phyloP scores from a whole-genome alignment of 2,329 filamentous ascomycete genomes.

The Venturia pyrina region DNA sequence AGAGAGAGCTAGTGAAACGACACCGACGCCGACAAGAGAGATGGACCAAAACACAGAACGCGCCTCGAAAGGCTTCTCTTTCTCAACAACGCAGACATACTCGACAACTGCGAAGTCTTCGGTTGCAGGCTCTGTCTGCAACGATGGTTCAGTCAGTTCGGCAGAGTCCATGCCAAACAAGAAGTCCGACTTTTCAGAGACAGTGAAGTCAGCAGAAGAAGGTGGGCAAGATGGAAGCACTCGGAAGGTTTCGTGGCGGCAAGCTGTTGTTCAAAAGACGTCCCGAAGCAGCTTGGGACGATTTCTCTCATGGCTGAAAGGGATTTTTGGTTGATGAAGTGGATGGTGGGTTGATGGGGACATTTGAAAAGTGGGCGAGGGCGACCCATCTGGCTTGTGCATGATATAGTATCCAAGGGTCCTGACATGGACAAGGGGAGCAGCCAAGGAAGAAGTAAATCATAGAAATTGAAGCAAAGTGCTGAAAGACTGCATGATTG shows the following conservation, averaged over 20 bases:
- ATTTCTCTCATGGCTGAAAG: slow-evolving; percentile 2
- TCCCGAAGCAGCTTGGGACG: neutral
- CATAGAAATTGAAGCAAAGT: too few relatives aligned
- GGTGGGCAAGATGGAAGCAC: neutral
- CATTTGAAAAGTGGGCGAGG: too few relatives aligned
- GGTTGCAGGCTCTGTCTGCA: neutral
- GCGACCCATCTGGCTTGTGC: too few relatives aligned
- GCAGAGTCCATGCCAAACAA: neutral
- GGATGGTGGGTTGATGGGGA: neutral
- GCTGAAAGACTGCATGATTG: too few relatives aligned
- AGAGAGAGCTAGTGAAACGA: slow-evolving; percentile 8
- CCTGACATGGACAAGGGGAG: too few relatives aligned
- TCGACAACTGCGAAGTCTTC: neutral
- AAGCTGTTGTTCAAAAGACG: neutral
- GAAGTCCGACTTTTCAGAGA: neutral
- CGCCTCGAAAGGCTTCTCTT: neutral
- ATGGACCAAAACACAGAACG: neutral
- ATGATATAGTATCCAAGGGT: too few relatives aligned
- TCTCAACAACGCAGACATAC: neutral
- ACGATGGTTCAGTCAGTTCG: neutral
- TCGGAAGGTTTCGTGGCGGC: neutral
- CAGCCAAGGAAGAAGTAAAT: too few relatives aligned
- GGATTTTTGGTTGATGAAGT: neutral
- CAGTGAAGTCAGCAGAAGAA: neutral
- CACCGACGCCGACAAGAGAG: neutral